phyloP scores from a whole-genome alignment of 305 asterid species.

The Ruellia speciosa region DNA sequence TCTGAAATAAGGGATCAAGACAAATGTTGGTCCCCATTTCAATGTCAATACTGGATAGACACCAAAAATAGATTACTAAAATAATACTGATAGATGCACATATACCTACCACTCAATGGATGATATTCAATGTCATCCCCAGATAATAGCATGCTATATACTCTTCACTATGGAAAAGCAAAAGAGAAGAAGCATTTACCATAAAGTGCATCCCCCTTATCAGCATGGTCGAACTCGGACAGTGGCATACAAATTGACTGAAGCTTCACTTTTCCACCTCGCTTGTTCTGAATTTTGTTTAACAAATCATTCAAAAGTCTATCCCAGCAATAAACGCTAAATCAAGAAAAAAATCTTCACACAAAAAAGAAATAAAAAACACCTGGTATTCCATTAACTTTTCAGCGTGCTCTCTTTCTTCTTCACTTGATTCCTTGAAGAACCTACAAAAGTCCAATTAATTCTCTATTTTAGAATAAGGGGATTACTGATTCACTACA shows the following conservation, averaged over 20 bases:
- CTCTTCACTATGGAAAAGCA: neutral
- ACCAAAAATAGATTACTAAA: constrained; percentile 9
- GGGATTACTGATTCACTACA: neutral
- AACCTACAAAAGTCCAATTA: constrained; percentile 24
- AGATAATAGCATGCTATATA: constrained; percentile 10
- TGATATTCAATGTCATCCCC: constrained; percentile 13
- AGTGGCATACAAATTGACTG: constrained; percentile 62
- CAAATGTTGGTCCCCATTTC: constrained; percentile 32
- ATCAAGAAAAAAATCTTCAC: neutral
- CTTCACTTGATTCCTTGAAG: constrained; percentile 51
- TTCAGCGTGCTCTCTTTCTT: constrained; percentile 55
- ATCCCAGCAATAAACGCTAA: neutral
- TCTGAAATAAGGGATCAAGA: constrained; percentile 17
- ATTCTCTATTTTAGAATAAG: neutral
- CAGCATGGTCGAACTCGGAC: constrained; percentile 61
- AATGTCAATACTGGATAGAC: constrained; percentile 10
- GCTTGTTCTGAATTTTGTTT: constrained; percentile 47
- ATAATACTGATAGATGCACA: constrained; percentile 14
- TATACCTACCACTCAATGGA: constrained; percentile 24
- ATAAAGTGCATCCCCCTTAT: constrained; percentile 72
- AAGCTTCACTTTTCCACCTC: constrained; percentile 80
- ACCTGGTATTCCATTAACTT: constrained; percentile 50
- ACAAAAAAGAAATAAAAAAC: constrained; percentile 6
- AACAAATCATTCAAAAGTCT: constrained; percentile 1
- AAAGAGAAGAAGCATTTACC: constrained; percentile 34